phyloP scores from a whole-genome alignment of 768 basidiomycete genomes.

The Lentinus tigrinus region DNA sequence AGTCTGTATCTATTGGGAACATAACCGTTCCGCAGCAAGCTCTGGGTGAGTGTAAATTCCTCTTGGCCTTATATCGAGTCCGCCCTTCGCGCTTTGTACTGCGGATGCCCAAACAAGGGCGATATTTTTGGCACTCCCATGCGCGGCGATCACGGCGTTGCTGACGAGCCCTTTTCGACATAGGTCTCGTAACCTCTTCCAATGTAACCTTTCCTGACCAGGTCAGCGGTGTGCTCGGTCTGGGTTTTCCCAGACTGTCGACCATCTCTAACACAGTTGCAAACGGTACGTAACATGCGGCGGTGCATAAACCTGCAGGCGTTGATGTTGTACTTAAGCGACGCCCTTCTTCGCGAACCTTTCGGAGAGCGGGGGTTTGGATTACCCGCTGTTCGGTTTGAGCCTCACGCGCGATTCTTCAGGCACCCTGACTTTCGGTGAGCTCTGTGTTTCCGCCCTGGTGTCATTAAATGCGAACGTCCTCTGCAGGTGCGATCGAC shows the following conservation, averaged over 20 bases:
- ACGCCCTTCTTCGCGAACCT: slow-evolving; percentile 67
- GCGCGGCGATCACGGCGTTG: background rate
- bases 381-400: slow-evolving; percentile 78
- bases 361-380: slow-evolving; percentile 59
- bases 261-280: slow-evolving; percentile 44
- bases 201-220: slow-evolving; percentile 63
- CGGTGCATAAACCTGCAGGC: background rate
- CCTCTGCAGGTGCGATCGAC: slow-evolving; percentile 71
- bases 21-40: slow-evolving; percentile 60
- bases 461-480: background rate
- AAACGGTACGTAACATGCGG: slow-evolving; percentile 45
- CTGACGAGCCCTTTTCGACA: background rate
- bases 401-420: slow-evolving; percentile 56
- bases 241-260: slow-evolving; percentile 76
- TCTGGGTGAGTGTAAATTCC: slow-evolving; percentile 50
- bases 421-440: slow-evolving; percentile 68
- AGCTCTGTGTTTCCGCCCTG: slow-evolving; percentile 1
- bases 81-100: background rate
- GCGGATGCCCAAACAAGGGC: background rate
- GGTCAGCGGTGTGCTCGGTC: slow-evolving; percentile 69
- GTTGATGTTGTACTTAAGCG: slow-evolving; percentile 37
- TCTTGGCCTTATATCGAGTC: background rate
- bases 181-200: slow-evolving; percentile 60
- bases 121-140: background rate
- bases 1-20: slow-evolving; percentile 59